phyloP scores from a whole-genome alignment of 176 grass and related monocot species.

The Musa beccarii region DNA sequence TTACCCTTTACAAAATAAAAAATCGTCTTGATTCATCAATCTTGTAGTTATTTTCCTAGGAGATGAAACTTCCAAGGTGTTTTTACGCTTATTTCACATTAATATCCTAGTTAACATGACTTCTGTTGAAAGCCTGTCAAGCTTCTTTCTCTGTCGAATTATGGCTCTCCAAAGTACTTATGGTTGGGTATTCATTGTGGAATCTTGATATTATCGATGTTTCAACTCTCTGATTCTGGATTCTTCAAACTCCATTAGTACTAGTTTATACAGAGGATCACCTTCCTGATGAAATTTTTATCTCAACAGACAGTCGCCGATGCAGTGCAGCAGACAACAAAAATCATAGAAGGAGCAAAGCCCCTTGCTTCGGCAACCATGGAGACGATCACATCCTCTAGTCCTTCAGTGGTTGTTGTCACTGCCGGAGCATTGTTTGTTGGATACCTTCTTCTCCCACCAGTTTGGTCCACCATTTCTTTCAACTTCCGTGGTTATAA shows the following conservation, averaged over 20 bases:
- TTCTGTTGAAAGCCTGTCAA: too few relatives aligned
- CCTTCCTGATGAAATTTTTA: constrained; percentile 14
- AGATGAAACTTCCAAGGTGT: too few relatives aligned
- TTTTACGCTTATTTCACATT: too few relatives aligned
- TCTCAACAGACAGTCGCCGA: constrained; percentile 54
- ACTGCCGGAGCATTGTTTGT: constrained; percentile 57
- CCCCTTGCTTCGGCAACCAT: constrained; percentile 63
- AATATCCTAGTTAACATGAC: too few relatives aligned
- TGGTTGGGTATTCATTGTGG: too few relatives aligned
- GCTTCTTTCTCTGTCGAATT: too few relatives aligned
- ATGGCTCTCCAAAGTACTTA: too few relatives aligned
- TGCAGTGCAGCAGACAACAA: constrained; percentile 48
- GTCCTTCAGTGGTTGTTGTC: constrained; percentile 32
- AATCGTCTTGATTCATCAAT: too few relatives aligned
- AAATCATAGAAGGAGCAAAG: constrained; percentile 72
- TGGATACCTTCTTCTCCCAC: constrained; percentile 71
- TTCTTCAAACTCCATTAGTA: neutral
- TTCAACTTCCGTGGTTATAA: constrained; percentile 69
- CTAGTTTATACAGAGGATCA: neutral
- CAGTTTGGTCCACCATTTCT: constrained; percentile 63
- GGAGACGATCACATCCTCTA: constrained; percentile 54
- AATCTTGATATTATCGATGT: neutral
- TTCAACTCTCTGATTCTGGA: neutral
- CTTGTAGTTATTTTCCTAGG: too few relatives aligned
- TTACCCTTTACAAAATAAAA: too few relatives aligned